Conservation (phyloP, 1,284 basidiomycete species). For the Irpex rosettiformis region DNA sequence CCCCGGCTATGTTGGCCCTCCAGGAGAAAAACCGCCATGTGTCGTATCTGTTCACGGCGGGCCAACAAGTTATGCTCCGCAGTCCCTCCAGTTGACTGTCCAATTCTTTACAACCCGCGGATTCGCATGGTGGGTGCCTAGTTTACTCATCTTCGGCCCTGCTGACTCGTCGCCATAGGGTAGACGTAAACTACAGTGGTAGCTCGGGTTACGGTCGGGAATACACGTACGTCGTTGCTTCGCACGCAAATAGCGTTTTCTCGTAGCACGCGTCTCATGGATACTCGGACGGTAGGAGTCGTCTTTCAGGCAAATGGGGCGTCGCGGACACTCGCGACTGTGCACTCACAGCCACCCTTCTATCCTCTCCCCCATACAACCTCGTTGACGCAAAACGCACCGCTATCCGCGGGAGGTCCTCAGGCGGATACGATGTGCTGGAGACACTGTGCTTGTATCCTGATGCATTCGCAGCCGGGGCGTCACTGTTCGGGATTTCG, state of each 20-base stretch:
- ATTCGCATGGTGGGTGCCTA: conserved; percentile 48
- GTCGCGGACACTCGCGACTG: conserved; percentile 63
- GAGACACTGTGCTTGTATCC: conserved; percentile 31
- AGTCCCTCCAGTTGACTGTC: conserved; percentile 46
- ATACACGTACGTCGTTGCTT: conserved; percentile 38
- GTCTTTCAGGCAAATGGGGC: conserved; percentile 64
- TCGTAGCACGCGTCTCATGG: conserved; percentile 3
- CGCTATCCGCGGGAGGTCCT: conserved; percentile 50
- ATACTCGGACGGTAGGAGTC: conserved; percentile 34
- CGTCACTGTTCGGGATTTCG: conserved; percentile 43
- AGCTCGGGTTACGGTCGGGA: conserved; percentile 62
- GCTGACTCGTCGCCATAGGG: conserved; percentile 33
- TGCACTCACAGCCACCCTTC: conserved; percentile 44
- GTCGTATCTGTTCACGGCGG: conserved; percentile 66
- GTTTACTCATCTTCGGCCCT: background rate
- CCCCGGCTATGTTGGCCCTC: conserved; percentile 47
- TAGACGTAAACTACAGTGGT: conserved; percentile 70
- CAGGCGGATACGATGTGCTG: conserved; percentile 52
- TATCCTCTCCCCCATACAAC: conserved; percentile 39
- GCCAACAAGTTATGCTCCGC: conserved; percentile 46
- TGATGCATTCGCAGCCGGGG: conserved; percentile 36
- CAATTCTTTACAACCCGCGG: conserved; percentile 71
- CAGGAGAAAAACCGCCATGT: conserved; percentile 60
- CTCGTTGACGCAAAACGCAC: conserved; percentile 55
- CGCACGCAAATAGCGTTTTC: background rate